Evolutionary conservation across 495 filamentous ascomycete genomes (phyloP).

Genomic region (Pseudomonodictys pantanalensis): DNA sequence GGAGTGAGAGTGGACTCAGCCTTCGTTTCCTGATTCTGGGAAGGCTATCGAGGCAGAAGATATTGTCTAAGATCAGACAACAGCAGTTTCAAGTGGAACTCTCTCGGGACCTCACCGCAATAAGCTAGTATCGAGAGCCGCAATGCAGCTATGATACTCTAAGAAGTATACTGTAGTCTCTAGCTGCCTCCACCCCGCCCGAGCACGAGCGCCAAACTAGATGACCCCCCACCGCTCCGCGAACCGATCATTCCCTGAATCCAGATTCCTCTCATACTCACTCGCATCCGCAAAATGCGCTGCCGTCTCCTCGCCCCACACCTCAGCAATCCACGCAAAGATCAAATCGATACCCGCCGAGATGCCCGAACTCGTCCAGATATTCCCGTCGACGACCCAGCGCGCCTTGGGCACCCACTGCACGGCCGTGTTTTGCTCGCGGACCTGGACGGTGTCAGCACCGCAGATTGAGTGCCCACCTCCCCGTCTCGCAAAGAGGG

Average conservation of each 20-base stretch:
- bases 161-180: too few species aligned
- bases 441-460: conserved; percentile 45
- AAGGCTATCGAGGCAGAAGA: too few species aligned
- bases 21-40: too few species aligned
- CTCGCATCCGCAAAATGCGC: conserved; percentile 30
- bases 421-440: conserved; percentile 45
- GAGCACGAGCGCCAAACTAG: too few species aligned
- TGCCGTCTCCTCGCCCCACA: conserved; percentile 45
- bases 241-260: conserved; percentile 42
- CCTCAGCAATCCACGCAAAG: conserved; percentile 50
- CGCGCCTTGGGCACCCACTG: conserved; percentile 60
- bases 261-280: conserved; percentile 42
- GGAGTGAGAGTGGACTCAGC: too few species aligned
- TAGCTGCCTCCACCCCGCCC: too few species aligned
- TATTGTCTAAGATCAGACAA: too few species aligned
- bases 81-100: too few species aligned
- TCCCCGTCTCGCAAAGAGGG: conserved; percentile 64
- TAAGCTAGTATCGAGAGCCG: too few species aligned
- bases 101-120: too few species aligned
- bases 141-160: too few species aligned
- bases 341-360: conserved; percentile 66
- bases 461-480: conserved; percentile 50
- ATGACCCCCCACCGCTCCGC: conserved; percentile 35
- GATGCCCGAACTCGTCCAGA: conserved; percentile 64
- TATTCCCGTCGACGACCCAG: conserved; percentile 64